Percentiles rank a stretch among this genome's conserved stretches.
Conservation (phyloP, 768 basidiomycete species). For the Tephrocybe sp. region DNA sequence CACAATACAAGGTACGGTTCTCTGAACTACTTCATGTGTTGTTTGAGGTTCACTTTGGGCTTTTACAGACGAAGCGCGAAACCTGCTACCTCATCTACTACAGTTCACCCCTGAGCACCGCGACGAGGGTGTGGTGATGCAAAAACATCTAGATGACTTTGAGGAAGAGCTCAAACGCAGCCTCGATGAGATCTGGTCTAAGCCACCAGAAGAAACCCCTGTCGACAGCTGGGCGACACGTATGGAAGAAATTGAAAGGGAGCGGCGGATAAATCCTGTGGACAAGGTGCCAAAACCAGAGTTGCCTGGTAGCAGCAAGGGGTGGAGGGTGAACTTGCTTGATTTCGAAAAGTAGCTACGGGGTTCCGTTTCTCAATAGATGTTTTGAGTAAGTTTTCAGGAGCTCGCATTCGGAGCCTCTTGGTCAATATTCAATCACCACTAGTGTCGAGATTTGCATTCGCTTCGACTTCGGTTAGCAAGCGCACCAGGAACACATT, state of each 20-base stretch:
- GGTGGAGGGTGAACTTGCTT: constrained; percentile 45
- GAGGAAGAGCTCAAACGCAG: constrained; percentile 52
- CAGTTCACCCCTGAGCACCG: constrained; percentile 68
- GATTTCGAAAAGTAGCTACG: constrained; percentile 18
- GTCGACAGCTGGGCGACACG: constrained; percentile 47
- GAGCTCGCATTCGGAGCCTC: too few species aligned
- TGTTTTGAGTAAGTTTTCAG: not conserved
- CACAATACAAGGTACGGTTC: constrained; percentile 54
- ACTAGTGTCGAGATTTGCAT: too few species aligned
- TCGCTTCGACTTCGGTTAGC: too few species aligned
- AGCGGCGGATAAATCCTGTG: constrained; percentile 43
- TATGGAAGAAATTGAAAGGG: constrained; percentile 53
- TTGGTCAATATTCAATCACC: too few species aligned
- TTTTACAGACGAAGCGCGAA: constrained; percentile 57
- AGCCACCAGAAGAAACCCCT: constrained; percentile 28
- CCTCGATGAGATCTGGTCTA: constrained; percentile 68
- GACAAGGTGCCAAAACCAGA: constrained; percentile 55
- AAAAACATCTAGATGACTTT: constrained; percentile 55
- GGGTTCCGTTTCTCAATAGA: not conserved
- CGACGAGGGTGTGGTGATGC: constrained; percentile 61
- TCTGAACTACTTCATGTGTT: not conserved
- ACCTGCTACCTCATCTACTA: constrained; percentile 74
- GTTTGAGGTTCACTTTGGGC: not conserved
- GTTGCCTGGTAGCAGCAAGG: constrained; percentile 24
- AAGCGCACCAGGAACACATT: too few species aligned